Evolutionary conservation across 2,329 filamentous ascomycete genomes (phyloP), one percentile per base, ranked within the genome.

Genomic region (Monilinia fructigena): DNA sequence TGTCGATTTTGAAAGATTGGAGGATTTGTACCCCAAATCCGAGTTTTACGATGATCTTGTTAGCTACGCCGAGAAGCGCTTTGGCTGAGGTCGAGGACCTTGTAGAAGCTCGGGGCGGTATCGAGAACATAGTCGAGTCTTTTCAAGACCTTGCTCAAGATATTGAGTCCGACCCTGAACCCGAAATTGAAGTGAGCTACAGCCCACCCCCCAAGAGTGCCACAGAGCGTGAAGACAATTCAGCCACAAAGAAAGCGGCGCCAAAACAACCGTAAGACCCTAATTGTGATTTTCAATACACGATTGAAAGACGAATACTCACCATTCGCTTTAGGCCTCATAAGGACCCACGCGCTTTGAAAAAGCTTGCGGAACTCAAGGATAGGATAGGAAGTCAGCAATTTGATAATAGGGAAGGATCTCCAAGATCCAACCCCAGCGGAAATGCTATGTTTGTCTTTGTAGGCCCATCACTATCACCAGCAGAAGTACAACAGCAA

Each of bases 21-120:
- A 79, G 47, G 72, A 74, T 2, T 69, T 72, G 1, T 88, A 82
- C 71, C 77, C 80, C 3, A 87, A 84, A 84, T 70, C 77, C 0
- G 71, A 75, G 3, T 83, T 86, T 63, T 72, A 83, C 7, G 69
- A 80, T 0, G 74, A 78, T 11, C 73, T 81, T 7, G 75, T 81
- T 1, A 71, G 77, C 23, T 87, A 85, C 82, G 76, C 80, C 26
- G 78, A 79, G 65, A 69, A 72, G 10, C 78, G 82, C 26, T 76
- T 76, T 77, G 42, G 71, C 74, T 7, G 82, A 86, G 67, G 78
- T 87, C 53, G 74, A 78, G 26, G 62, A 71, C 2, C 74, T 77
- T 1, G 76, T 87, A 23, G 70, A 75, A 12, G 60, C 70, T 3
- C 77, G 80, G 67, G 82, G 81, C 2, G 80, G 81, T n/a, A 70